These are phyloP conservation scores for Aspergillus mulundensis DNA, from an alignment of 495 filamentous ascomycete species.

Conservation along the genomic window DNA sequence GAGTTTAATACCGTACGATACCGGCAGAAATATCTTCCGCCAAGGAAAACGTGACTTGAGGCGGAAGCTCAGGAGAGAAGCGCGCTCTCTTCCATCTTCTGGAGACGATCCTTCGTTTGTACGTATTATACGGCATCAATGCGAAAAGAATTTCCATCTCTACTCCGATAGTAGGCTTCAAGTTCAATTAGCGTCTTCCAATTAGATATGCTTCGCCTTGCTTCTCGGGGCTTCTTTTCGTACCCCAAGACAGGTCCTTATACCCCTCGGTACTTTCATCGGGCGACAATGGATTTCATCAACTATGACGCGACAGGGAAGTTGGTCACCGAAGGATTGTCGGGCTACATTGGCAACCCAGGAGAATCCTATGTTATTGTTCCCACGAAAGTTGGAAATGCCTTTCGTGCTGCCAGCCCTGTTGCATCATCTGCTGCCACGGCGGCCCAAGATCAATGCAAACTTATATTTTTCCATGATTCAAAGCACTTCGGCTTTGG, in stretches of 20 bases:
- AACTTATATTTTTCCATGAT: constrained; percentile 33
- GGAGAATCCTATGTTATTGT: constrained; percentile 31
- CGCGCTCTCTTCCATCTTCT: too few relatives aligned
- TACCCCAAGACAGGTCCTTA: constrained; percentile 2
- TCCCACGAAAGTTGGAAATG: constrained; percentile 24
- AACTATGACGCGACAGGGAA: constrained; percentile 24
- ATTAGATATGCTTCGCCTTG: constrained; percentile 17
- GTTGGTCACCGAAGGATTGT: constrained; percentile 22
- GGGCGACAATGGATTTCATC: constrained; percentile 27
- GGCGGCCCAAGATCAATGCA: constrained; percentile 24
- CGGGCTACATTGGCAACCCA: constrained; percentile 27
- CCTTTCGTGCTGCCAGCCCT: constrained; percentile 28
- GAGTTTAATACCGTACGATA: too few relatives aligned
- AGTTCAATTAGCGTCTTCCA: not conserved
- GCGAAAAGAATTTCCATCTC: too few relatives aligned
- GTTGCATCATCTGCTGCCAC: constrained; percentile 17
- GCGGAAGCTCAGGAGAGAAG: too few relatives aligned
- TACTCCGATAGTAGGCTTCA: too few relatives aligned
- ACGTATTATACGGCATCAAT: too few relatives aligned
- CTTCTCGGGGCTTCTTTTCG: constrained; percentile 13
- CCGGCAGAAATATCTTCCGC: too few relatives aligned
- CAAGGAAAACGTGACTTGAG: too few relatives aligned
- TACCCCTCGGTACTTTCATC: constrained; percentile 25
- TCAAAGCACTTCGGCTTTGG: constrained; percentile 31
- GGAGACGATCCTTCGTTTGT: too few relatives aligned